Base-by-base conservation (phyloP, 2,329 filamentous ascomycete species). In the Thermochaetoides dissita region DNA sequence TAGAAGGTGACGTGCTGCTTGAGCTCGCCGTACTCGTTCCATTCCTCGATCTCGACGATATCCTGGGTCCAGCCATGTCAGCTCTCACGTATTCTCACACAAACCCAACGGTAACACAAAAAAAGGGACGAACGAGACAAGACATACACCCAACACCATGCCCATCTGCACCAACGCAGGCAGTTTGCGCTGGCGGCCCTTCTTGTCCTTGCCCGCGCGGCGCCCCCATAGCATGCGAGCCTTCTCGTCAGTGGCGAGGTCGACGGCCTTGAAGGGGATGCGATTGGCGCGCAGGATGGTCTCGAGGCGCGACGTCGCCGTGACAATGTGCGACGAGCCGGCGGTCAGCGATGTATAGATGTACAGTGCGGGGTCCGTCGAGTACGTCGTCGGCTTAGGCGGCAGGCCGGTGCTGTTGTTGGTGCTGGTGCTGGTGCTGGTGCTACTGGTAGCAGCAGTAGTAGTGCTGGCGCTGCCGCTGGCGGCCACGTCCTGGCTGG, bases 11-110 rank as follows among this genome's bases (percentile, higher is more conserved):
- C 77, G 54, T 89, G 82, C 63, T 89, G 77, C 61, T 87, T 86
- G 47, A 98, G 74, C 64, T 96, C 89, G 63, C 87, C 87, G 63
- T 93, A 95, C 61, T 98, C 91, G 67, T 98, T 98, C 91, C 89
- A 96, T 59, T 98, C 91, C 64, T 98, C 91, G 49, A 96, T 78
- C 62, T 96, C 81, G 49, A 89, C 82, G 39, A 95, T 72, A 59
- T 95, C 91, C 88, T 95, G 50, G 34, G 31, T 24, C 28, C 17
- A 3, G 7, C 1, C 8, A 12, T 7, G 30, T 34, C 12, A 49
- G 37, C 35, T 24, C 17, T 24, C 17, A 24, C 17, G 17, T 24
- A 5, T 5, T 5, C 17, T 24, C 17, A 24, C 17, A 24, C 17
- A 24, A 24, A 24, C 17, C 17, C 17, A 5, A 40, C 29, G 32